Conservation (phyloP, 2,329 filamentous ascomycete species). For the Alternaria solani region DNA sequence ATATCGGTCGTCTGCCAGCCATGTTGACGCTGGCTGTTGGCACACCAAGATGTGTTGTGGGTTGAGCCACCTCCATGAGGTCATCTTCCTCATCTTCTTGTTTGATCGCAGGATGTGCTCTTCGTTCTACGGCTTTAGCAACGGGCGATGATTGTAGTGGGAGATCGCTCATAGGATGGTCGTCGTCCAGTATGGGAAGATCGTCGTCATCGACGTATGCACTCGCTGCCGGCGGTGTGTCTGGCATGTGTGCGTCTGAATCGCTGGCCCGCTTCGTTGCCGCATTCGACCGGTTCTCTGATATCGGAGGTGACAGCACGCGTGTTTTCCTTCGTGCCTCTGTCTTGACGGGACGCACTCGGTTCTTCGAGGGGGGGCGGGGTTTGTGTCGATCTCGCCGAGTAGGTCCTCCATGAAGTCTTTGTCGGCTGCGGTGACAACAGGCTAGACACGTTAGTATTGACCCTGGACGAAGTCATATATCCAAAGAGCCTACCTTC, state of each 20-base stretch:
- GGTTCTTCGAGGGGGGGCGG: constrained; percentile 63
- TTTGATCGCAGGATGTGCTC: constrained; percentile 64
- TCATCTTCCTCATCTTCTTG: constrained; percentile 75
- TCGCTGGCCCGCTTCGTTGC: constrained; percentile 32
- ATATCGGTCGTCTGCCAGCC: constrained; percentile 77
- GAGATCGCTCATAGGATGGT: constrained; percentile 86
- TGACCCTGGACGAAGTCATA: neutral
- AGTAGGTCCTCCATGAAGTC: constrained; percentile 86
- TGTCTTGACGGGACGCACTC: constrained; percentile 73
- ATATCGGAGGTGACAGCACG: constrained; percentile 77
- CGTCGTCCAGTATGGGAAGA: constrained; percentile 67
- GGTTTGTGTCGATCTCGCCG: constrained; percentile 85
- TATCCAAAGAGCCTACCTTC: constrained; percentile 68
- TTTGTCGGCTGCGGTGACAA: constrained; percentile 85
- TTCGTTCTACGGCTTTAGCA: constrained; percentile 78
- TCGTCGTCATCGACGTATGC: constrained; percentile 63
- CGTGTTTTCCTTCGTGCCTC: constrained; percentile 80
- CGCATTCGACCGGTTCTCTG: constrained; percentile 51
- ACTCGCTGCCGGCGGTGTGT: constrained; percentile 50
- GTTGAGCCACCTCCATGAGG: constrained; percentile 86
- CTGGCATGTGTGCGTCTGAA: constrained; percentile 56
- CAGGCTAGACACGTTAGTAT: constrained; percentile 61
- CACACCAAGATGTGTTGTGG: constrained; percentile 69
- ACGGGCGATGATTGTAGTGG: constrained; percentile 83
- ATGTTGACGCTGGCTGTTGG: constrained; percentile 81